Evolutionary conservation across 2,329 filamentous ascomycete genomes (phyloP).

Genomic region (Polytolypa hystricis): DNA sequence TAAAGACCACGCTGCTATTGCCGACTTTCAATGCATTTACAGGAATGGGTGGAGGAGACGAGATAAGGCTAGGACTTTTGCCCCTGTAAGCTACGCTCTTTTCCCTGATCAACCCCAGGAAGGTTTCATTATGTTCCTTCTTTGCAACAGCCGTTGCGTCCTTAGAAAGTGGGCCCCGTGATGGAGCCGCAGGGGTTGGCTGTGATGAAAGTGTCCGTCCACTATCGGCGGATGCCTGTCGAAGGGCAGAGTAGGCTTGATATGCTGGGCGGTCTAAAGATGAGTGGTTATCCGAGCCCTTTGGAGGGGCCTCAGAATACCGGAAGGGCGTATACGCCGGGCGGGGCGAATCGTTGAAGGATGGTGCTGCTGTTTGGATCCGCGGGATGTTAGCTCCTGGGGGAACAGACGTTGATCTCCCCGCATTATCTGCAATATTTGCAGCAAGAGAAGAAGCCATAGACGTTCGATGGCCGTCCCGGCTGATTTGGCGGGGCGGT

Average conservation of each 20-base stretch:
- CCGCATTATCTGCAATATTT: slow-evolving; percentile 2
- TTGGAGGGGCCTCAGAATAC: slow-evolving; percentile 33
- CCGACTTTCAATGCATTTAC: slow-evolving; percentile 21
- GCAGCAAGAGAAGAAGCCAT: not conserved
- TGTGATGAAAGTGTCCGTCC: slow-evolving; percentile 34
- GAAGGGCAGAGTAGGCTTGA: slow-evolving; percentile 37
- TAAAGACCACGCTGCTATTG: slow-evolving; percentile 17
- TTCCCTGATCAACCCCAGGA: slow-evolving; percentile 36
- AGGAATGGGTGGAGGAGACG: slow-evolving; percentile 21
- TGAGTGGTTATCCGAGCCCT: slow-evolving; percentile 29
- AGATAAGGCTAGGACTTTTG: slow-evolving; percentile 17
- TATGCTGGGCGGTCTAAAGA: slow-evolving; percentile 32
- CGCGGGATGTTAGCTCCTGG: slow-evolving; percentile 13
- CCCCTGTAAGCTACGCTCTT: slow-evolving; percentile 33
- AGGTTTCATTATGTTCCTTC: slow-evolving; percentile 33
- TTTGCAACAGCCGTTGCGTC: slow-evolving; percentile 12
- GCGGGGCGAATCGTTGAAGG: slow-evolving; percentile 22
- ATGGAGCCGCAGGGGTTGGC: slow-evolving; percentile 19
- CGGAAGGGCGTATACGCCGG: slow-evolving; percentile 37
- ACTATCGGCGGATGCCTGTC: slow-evolving; percentile 34
- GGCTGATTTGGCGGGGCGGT: slow-evolving; percentile 5
- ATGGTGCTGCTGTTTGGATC: slow-evolving; percentile 2
- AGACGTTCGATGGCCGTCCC: not conserved
- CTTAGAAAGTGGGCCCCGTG: slow-evolving; percentile 11
- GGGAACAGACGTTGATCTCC: slow-evolving; percentile 12